phyloP scores from a whole-genome alignment of 2,329 filamentous ascomycete species.

The Aspergillus fumigatus region DNA sequence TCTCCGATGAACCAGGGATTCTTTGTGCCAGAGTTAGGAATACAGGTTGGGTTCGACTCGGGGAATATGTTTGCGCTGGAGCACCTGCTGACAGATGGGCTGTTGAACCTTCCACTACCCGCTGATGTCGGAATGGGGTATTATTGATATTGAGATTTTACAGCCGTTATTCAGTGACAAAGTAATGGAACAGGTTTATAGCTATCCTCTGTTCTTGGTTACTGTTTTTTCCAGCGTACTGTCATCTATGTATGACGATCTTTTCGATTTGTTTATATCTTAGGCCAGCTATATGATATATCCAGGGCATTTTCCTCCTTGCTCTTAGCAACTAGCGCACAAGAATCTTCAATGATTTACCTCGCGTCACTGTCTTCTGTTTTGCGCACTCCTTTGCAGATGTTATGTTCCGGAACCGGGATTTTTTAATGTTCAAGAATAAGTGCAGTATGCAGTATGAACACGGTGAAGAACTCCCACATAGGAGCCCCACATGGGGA shows the following conservation, averaged over 20 bases:
- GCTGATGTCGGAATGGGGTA: constrained; percentile 21
- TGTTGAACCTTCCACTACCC: constrained; percentile 26
- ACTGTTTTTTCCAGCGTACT: neutral
- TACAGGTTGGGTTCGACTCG: constrained; percentile 24
- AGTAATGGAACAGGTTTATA: too few relatives aligned
- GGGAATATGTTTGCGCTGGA: constrained; percentile 28
- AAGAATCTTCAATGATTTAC: neutral
- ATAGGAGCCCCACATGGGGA: neutral
- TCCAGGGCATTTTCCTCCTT: neutral
- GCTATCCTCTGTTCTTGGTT: neutral
- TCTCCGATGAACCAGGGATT: constrained; percentile 15
- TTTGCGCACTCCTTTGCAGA: neutral
- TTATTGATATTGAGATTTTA: constrained; percentile 7
- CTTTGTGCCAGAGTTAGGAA: constrained; percentile 22
- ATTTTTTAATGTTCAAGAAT: too few relatives aligned
- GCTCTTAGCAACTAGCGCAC: neutral
- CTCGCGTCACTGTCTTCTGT: neutral
- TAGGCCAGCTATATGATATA: neutral
- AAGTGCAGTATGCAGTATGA: neutral
- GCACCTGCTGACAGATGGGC: constrained; percentile 30
- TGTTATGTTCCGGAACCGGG: too few relatives aligned
- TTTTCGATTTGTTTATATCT: neutral
- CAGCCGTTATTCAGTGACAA: neutral
- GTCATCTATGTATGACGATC: neutral
- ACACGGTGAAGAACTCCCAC: neutral